phyloP scores from a whole-genome alignment of 2,329 filamentous ascomycete species.

The Ceratocystis huliohia region DNA sequence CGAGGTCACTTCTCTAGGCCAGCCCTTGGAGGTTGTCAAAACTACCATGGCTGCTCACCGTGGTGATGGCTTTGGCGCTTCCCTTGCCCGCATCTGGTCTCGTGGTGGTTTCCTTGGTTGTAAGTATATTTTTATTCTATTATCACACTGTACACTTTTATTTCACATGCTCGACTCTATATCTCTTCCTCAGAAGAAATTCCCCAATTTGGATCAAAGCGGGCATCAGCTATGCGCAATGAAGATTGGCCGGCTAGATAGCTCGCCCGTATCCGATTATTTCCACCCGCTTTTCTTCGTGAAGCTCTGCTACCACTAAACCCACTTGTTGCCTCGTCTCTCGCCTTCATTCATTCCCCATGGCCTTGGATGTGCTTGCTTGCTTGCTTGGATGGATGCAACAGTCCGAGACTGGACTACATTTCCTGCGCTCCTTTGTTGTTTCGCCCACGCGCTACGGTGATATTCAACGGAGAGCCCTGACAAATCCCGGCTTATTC shows the following conservation, averaged over 20 bases:
- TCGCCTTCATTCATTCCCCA: neutral
- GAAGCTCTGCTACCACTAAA: neutral
- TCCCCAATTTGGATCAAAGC: neutral
- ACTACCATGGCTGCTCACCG: constrained; percentile 99
- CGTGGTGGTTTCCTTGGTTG: constrained; percentile 89
- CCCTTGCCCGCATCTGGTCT: constrained; percentile 79
- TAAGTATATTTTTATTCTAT: constrained; percentile 39
- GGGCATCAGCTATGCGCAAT: neutral
- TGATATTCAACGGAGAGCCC: no score
- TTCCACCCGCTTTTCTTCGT: neutral
- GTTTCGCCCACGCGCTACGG: no score
- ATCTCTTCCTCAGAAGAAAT: neutral
- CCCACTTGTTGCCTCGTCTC: neutral
- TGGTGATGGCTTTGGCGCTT: constrained; percentile 68
- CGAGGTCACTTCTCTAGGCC: constrained; percentile 56
- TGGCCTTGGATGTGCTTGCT: neutral
- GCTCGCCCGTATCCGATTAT: neutral
- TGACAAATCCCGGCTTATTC: neutral
- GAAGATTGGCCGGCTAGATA: neutral
- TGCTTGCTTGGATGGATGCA: neutral
- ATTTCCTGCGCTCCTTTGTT: neutral
- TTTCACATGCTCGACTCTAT: neutral
- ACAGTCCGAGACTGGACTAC: neutral
- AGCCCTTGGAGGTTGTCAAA: constrained; percentile 97
- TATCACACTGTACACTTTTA: neutral